Evolutionary conservation across 352 stramenopile genomes (phyloP).

Genomic region (Thraustotheca clavata): DNA sequence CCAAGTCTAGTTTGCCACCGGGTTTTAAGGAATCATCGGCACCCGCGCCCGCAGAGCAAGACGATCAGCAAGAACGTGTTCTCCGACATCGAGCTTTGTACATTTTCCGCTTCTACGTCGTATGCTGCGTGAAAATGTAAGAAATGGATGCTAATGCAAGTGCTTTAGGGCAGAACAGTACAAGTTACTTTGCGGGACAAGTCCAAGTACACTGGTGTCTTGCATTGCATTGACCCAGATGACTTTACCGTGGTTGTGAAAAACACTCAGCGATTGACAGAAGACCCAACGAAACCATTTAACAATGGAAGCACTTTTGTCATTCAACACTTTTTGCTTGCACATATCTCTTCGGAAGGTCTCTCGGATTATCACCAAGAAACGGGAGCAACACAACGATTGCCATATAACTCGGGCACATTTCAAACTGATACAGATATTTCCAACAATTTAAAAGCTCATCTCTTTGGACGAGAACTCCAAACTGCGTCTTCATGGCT

Average conservation of each 20-base stretch:
- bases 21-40: not conserved
- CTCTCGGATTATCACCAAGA: constrained; percentile 53
- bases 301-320: constrained; percentile 66
- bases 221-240: constrained; percentile 79
- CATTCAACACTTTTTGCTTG: constrained; percentile 58
- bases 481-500: constrained; percentile 68
- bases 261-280: constrained; percentile 43
- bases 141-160: not conserved
- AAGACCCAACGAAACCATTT: constrained; percentile 36
- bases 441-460: constrained; percentile 47
- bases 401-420: constrained; percentile 3
- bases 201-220: constrained; percentile 55
- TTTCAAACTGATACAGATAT: constrained; percentile 89
- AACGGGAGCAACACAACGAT: constrained; percentile 22
- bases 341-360: constrained; percentile 50
- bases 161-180: constrained; percentile 57
- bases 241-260: constrained; percentile 79
- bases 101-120: constrained; percentile 70
- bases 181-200: constrained; percentile 51
- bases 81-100: constrained; percentile 72
- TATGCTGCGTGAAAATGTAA: constrained; percentile 10
- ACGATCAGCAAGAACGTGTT: constrained; percentile 41
- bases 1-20: constrained; percentile 6
- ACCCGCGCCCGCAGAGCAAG: not conserved
- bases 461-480: constrained; percentile 60